Percentiles rank a stretch among this genome's conserved stretches.
Conservation (phyloP, 1,284 basidiomycete genomes). For the Fomitiporia mediterranea region DNA sequence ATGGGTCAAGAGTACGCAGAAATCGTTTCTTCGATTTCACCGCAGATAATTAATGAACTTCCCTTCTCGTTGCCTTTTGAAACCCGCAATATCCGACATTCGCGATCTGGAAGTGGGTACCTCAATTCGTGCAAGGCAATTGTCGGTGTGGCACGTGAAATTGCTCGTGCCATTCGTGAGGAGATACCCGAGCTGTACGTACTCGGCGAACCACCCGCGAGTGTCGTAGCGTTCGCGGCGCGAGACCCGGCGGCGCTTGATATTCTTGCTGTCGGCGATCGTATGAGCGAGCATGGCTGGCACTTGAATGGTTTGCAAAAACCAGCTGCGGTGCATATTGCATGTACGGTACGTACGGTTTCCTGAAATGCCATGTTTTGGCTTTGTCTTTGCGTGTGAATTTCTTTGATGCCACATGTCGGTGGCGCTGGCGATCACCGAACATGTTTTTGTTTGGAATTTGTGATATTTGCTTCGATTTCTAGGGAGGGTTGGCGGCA, state of each 20-base stretch:
- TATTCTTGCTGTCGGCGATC: constrained; percentile 86
- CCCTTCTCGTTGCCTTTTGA: constrained; percentile 2
- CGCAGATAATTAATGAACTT: background rate
- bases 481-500: background rate
- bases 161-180: constrained; percentile 58
- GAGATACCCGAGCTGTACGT: constrained; percentile 80
- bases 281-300: constrained; percentile 84
- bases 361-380: background rate
- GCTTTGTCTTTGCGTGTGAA: background rate
- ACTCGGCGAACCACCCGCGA: constrained; percentile 86
- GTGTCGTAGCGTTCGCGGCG: constrained; percentile 86
- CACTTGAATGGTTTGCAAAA: constrained; percentile 83
- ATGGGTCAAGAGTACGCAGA: constrained; percentile 73
- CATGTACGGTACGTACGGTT: constrained; percentile 71
- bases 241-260: constrained; percentile 45
- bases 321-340: constrained; percentile 88
- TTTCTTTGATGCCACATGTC: too few species aligned
- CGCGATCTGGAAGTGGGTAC: constrained; percentile 90
- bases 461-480: background rate
- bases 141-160: constrained; percentile 66
- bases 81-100: too few species aligned
- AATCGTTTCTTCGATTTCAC: constrained; percentile 2
- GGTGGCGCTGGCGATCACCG: too few species aligned
- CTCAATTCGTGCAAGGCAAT: constrained; percentile 84
- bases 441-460: background rate